phyloP scores from a whole-genome alignment of 2,329 filamentous ascomycete species.

The Fusarium buxicola region DNA sequence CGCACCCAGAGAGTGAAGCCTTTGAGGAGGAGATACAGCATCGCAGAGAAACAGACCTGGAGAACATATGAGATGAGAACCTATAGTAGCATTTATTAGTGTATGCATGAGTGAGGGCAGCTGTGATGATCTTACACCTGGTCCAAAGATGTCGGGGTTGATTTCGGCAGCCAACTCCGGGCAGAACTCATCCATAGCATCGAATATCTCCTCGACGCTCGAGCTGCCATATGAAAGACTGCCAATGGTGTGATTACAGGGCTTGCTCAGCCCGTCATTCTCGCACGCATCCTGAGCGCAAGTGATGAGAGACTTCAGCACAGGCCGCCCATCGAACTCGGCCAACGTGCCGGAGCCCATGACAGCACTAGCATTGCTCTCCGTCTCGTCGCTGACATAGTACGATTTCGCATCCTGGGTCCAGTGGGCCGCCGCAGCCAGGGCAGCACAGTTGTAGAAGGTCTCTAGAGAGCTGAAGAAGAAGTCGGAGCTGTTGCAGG shows the following conservation, averaged over 20 bases:
- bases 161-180: conserved; percentile 53
- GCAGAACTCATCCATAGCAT: conserved; percentile 52
- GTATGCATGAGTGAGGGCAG: not conserved
- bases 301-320: conserved; percentile 49
- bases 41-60: conserved; percentile 52
- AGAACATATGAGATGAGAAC: conserved; percentile 55
- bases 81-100: conserved; percentile 37
- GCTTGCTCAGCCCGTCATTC: conserved; percentile 48
- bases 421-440: conserved; percentile 52
- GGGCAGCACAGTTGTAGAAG: conserved; percentile 54
- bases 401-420: conserved; percentile 46
- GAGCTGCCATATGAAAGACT: conserved; percentile 43
- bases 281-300: conserved; percentile 53
- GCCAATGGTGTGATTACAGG: conserved; percentile 48
- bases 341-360: conserved; percentile 50
- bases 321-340: conserved; percentile 48
- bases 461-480: conserved; percentile 53
- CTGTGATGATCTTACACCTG: conserved; percentile 47
- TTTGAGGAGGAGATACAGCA: conserved; percentile 51
- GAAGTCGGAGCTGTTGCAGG: conserved; percentile 46
- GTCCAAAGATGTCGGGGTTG: conserved; percentile 55
- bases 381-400: conserved; percentile 49
- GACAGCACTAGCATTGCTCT: conserved; percentile 51
- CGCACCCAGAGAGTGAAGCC: conserved; percentile 52
- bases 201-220: conserved; percentile 47